phyloP scores from a whole-genome alignment of 2,329 filamentous ascomycete species.

The Fusarium caatingaense region DNA sequence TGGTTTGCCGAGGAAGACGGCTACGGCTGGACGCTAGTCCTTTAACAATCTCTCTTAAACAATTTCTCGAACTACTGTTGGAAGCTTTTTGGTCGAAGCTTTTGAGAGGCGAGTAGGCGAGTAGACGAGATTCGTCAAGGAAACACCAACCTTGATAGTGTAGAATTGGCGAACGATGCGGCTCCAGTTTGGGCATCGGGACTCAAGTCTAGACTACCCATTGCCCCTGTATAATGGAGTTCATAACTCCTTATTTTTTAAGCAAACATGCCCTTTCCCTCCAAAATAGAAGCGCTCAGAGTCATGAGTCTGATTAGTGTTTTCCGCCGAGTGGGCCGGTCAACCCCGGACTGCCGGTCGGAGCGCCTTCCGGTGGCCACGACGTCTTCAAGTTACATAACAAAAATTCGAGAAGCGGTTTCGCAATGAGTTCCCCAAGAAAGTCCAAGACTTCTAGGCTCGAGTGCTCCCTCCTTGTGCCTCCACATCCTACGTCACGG shows the following conservation, averaged over 20 bases:
- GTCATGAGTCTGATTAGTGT: conserved; percentile 36
- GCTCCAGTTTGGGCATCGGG: conserved; percentile 12
- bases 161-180: not conserved
- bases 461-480: conserved; percentile 23
- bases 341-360: conserved; percentile 30
- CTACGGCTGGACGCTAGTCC: conserved; percentile 9
- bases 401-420: conserved; percentile 35
- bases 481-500: conserved; percentile 41
- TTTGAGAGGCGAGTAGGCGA: not conserved
- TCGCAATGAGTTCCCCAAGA: conserved; percentile 28
- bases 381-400: conserved; percentile 34
- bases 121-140: not conserved
- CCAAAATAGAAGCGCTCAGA: conserved; percentile 35
- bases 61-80: not conserved
- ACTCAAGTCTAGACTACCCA: conserved; percentile 3
- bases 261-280: conserved; percentile 4
- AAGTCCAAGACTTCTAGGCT: conserved; percentile 27
- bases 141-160: not conserved
- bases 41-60: conserved; percentile 24
- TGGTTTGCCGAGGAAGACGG: conserved; percentile 17
- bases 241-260: conserved; percentile 3
- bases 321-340: conserved; percentile 26
- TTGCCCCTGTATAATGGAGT: not conserved
- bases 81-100: not conserved
- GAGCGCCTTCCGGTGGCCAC: conserved; percentile 30